Evolutionary conservation across 176 grass and related monocot species (phyloP), one percentile per base, ranked within the genome.

Genomic region (Ampelocalamus luodianensis): DNA sequence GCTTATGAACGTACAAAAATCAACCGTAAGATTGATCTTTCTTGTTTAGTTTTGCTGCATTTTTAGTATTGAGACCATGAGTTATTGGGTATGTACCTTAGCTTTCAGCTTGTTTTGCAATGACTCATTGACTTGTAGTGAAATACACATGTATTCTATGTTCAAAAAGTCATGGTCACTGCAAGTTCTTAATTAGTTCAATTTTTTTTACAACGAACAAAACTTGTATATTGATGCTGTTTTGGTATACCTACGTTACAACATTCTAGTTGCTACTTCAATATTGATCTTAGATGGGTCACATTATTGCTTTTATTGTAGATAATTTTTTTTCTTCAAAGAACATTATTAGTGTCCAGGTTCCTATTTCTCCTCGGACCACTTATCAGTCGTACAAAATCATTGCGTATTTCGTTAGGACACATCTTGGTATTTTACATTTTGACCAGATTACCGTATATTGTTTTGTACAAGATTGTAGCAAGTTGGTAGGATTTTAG

Each of bases 1-100:
- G 89, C 93, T 34, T 98, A 98, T 81, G 65, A 83, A 36, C 89
- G 89, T 53, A 86, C 81, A 86, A 89, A 93, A 86, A 89, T 98
- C 80, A 92, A 94, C 82, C 91, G 96, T 98, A 98, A 95, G 95
- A 80, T 68, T 68, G 38, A 72, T 22, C 74, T 72, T 78, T 51
- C 58, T 58, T 75, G 15, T 80, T 67, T 55, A 55, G 6, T 65
- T 71, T 66, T 78, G 27, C 64, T 82, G 37, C 26, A 69, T 45
- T 10, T 64, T 53, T 45, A 59, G 45, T 72, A 44, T 67, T n/a
- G 9, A 77, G 22, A 75, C 40, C 60, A 68, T 48, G 24, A 65
- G 4, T 78, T 23, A 87, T 15, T 44, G 37, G 32, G 42, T 88
- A 62, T 23, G 39, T 37, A 40, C 40, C 26, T 27, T 76, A 81